These are phyloP conservation scores for Pseudoneurospora amorphoporcata DNA, from an alignment of 495 filamentous ascomycete genomes.

Conservation along the genomic window DNA sequence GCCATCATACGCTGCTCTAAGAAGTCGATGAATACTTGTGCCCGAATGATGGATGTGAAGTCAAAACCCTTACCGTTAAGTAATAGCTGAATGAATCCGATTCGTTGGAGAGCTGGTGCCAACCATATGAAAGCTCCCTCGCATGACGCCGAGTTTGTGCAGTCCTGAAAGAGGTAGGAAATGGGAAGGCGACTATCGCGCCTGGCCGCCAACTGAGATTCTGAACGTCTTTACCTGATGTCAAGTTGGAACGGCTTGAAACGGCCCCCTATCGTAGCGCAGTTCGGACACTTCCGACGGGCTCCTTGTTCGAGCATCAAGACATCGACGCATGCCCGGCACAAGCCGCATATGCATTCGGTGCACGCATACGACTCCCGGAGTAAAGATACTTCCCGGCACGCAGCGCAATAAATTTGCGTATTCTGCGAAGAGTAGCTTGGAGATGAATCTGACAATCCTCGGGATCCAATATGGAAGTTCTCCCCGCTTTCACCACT, in stretches of 20 bases:
- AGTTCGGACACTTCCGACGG: conserved; percentile 53
- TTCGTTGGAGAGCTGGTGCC: not conserved
- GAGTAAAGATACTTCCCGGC: conserved; percentile 60
- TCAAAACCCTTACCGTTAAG: not conserved
- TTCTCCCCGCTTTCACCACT: conserved; percentile 49
- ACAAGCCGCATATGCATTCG: conserved; percentile 87
- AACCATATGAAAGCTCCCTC: not conserved
- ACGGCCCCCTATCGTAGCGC: conserved; percentile 53
- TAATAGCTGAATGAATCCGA: not conserved
- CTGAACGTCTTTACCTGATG: conserved; percentile 34
- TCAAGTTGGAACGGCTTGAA: conserved; percentile 62
- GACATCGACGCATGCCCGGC: conserved; percentile 72
- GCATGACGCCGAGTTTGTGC: not conserved
- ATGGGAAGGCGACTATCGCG: not conserved
- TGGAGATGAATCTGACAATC: conserved; percentile 45
- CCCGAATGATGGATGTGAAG: not conserved
- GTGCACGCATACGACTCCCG: conserved; percentile 84
- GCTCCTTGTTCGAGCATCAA: conserved; percentile 55
- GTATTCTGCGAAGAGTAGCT: conserved; percentile 49
- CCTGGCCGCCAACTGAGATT: not conserved
- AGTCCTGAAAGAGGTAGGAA: not conserved
- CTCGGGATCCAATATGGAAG: conserved; percentile 51
- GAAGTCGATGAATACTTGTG: not conserved
- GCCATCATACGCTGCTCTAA: not conserved
- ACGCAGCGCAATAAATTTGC: conserved; percentile 82